phyloP scores from a whole-genome alignment of 2,329 filamentous ascomycete species.

The Aspergillus texensis region DNA sequence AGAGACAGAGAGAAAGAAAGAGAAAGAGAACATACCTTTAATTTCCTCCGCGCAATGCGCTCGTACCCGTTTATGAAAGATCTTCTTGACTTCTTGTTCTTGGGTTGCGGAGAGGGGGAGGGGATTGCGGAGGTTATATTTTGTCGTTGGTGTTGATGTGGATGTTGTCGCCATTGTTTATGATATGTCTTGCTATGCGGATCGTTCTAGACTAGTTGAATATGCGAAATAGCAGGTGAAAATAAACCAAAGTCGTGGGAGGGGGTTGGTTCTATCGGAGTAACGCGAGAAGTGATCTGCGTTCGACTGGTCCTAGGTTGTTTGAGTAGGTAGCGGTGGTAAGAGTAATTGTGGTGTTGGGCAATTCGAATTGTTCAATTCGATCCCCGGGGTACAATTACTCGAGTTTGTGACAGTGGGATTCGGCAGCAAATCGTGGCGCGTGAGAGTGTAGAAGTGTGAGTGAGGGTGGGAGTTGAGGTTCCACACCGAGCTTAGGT shows the following conservation, averaged over 20 bases:
- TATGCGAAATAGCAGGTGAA: neutral
- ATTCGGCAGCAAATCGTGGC: neutral
- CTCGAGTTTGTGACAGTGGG: no score
- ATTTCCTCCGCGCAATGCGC: constrained; percentile 76
- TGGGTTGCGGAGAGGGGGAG: constrained; percentile 80
- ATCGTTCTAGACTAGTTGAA: neutral
- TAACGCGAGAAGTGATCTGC: no score
- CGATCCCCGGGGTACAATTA: no score
- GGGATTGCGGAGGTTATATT: constrained; percentile 65
- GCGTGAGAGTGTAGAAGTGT: neutral
- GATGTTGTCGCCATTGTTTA: neutral
- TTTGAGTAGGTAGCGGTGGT: no score
- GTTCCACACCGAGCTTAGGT: neutral
- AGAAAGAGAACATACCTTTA: constrained; percentile 57
- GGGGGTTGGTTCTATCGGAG: neutral
- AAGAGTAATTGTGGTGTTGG: no score
- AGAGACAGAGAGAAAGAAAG: neutral
- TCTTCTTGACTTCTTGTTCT: constrained; percentile 77
- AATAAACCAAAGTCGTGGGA: neutral
- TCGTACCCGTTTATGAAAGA: constrained; percentile 80
- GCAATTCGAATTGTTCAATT: no score
- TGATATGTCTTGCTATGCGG: no score
- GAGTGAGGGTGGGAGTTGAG: neutral
- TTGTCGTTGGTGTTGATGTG: constrained; percentile 8
- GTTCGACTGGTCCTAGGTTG: no score